phyloP scores from a whole-genome alignment of 2,329 filamentous ascomycete species.

The Cladophialophora yegresii region DNA sequence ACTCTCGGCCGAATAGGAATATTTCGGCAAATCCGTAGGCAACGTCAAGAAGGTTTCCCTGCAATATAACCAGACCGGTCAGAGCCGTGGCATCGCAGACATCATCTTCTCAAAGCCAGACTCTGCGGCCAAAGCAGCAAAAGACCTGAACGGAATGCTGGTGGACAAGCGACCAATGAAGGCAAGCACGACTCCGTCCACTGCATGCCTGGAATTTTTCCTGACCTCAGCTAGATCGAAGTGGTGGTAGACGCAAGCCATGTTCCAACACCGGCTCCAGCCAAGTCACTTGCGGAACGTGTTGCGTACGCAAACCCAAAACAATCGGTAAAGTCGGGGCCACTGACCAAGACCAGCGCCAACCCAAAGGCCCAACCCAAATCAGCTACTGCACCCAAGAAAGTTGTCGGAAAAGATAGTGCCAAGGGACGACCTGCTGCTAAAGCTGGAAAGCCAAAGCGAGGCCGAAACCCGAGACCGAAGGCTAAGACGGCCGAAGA shows the following conservation, averaged over 20 bases:
- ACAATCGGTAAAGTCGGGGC: slow-evolving; percentile 20
- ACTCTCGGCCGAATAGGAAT: slow-evolving; percentile 74
- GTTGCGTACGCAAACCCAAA: slow-evolving; percentile 63
- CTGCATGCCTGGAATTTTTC: slow-evolving; percentile 19
- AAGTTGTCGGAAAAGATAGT: slow-evolving; percentile 55
- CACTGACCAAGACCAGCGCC: slow-evolving; percentile 37
- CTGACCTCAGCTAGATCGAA: slow-evolving; percentile 66
- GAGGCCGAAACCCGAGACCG: slow-evolving; percentile 66
- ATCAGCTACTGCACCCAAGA: slow-evolving; percentile 75
- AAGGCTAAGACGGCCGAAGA: slow-evolving; percentile 91
- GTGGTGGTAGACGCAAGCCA: slow-evolving; percentile 79
- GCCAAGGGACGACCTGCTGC: slow-evolving; percentile 56
- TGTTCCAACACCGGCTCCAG: slow-evolving; percentile 66
- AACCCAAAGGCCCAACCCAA: slow-evolving; percentile 71
- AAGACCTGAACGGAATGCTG: slow-evolving; percentile 80
- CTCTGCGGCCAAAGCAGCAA: slow-evolving; percentile 80
- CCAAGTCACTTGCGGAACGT: slow-evolving; percentile 80
- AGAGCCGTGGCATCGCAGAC: slow-evolving; percentile 88
- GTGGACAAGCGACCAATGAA: slow-evolving; percentile 91
- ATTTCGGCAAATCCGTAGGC: slow-evolving; percentile 84
- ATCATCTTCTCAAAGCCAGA: slow-evolving; percentile 81
- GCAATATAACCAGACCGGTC: slow-evolving; percentile 88
- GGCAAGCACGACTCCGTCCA: slow-evolving; percentile 53
- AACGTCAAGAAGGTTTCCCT: slow-evolving; percentile 88
- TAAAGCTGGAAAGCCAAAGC: slow-evolving; percentile 75